phyloP scores from a whole-genome alignment of 495 filamentous ascomycete species.

The Lichina pygmaea region DNA sequence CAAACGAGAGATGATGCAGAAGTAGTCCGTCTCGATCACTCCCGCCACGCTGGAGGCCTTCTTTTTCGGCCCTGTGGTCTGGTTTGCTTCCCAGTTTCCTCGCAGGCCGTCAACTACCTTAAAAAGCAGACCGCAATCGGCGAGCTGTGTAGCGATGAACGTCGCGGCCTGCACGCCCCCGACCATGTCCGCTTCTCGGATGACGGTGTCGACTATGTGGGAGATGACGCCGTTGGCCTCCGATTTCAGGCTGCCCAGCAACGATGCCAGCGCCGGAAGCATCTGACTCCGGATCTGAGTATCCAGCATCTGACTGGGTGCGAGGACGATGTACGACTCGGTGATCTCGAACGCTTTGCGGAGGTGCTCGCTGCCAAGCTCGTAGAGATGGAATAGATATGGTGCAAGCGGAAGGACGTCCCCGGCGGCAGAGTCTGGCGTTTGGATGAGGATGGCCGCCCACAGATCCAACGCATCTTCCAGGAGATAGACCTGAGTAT shows the following conservation, averaged over 20 bases:
- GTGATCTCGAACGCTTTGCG: slow-evolving; percentile 42
- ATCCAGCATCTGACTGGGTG: slow-evolving; percentile 45
- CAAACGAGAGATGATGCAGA: slow-evolving; percentile 57
- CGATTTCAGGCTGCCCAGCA: slow-evolving; percentile 30
- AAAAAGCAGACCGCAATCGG: slow-evolving; percentile 36
- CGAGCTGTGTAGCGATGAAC: slow-evolving; percentile 36
- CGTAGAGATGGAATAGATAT: slow-evolving; percentile 40
- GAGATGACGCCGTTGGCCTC: slow-evolving; percentile 40
- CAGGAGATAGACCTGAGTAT: slow-evolving; percentile 56
- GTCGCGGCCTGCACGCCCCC: slow-evolving; percentile 38
- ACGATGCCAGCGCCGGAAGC: slow-evolving; percentile 27
- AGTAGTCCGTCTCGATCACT: slow-evolving; percentile 56
- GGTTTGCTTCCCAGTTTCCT: slow-evolving; percentile 39
- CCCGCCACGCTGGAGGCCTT: slow-evolving; percentile 33
- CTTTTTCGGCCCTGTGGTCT: slow-evolving; percentile 49
- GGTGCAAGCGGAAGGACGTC: slow-evolving; percentile 41
- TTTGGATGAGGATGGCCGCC: slow-evolving; percentile 47
- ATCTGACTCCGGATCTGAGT: slow-evolving; percentile 29
- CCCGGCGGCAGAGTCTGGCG: slow-evolving; percentile 31
- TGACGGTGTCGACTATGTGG: slow-evolving; percentile 38
- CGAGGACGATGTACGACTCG: slow-evolving; percentile 55
- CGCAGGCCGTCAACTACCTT: slow-evolving; percentile 44
- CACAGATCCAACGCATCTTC: slow-evolving; percentile 85
- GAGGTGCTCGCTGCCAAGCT: slow-evolving; percentile 40
- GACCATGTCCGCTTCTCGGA: slow-evolving; percentile 39